Evolutionary conservation across 495 filamentous ascomycete species (phyloP), one percentile per base, ranked within the genome.

Genomic region (Daldinia grandis): DNA sequence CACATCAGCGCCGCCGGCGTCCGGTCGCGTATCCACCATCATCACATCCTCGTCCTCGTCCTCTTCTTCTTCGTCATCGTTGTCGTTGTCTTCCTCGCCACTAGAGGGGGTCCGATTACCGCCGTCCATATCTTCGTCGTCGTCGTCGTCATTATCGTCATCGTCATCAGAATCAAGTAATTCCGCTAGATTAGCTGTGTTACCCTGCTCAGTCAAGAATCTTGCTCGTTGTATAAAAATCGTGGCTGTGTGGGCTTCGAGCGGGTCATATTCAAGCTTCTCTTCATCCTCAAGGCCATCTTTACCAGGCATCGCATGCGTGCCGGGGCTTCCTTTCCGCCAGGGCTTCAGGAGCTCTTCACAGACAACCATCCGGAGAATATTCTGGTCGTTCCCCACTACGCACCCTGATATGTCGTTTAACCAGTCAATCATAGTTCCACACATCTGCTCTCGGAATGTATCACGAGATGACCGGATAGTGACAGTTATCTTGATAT

Each of bases 381-480:
- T 89, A 63, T 94, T 85, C 62, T 89, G 86, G 75, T 99, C 92
- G 15, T 85, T 82, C 12, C 94, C 92, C 53, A 95, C 90, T 73
- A 89, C 92, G 78, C 95, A 97, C 21, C 94, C 94, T 4, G 94
- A 85, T 75, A 99, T 96, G 80, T 99, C 96, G 24, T 88, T 84
- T 2, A 99, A 86, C 96, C 96, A 99, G 74, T 98, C 94, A 61
- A 98, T 91, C 68, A 99, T 96, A n/a, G 94, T 95, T 2, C 89
- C 93, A 76, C 93, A 97, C 95, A 99, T 99, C 77, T 98, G 92
- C 80, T 99, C 95, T 65, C 95, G 85, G 82, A 97, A 99, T 0
- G 92, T 98, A 79, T 99, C 95, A 58, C 95, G 85, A 0, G 96
- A 85, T 30, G 96, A 98, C 6, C 95, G 89, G 65, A 99, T 94